A percentile compares a stretch with the other conserved stretches of the same genome.
These are phyloP conservation scores for Aspergillus campestris DNA, from an alignment of 495 filamentous ascomycete species.

Conservation along the genomic window DNA sequence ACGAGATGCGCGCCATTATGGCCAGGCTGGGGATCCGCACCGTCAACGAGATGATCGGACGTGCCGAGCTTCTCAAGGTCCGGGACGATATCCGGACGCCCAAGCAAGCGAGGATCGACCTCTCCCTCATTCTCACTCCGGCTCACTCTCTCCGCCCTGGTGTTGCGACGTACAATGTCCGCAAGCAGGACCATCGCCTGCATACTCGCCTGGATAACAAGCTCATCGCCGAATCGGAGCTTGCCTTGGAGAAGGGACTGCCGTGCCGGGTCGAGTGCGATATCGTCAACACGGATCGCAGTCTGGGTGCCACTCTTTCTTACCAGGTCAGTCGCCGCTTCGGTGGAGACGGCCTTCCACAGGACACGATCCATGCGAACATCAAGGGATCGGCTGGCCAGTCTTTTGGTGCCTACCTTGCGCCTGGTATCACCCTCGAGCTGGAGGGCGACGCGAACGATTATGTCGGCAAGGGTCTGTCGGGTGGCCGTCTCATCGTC, in stretches of 20 bases:
- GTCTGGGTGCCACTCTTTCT: conserved; percentile 88
- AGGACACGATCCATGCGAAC: conserved; percentile 94
- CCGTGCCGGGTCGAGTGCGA: conserved; percentile 95
- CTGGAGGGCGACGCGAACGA: conserved; percentile 97
- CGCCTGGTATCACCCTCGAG: conserved; percentile 91
- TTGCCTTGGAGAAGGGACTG: conserved; percentile 91
- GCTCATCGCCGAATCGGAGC: conserved; percentile 93
- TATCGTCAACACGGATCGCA: conserved; percentile 96
- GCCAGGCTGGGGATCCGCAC: conserved; percentile 90
- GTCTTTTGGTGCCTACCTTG: conserved; percentile 94
- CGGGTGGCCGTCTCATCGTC: conserved; percentile 90
- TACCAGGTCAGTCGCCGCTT: conserved; percentile 94
- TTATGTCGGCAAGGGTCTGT: conserved; percentile 96
- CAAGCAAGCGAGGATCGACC: conserved; percentile 90
- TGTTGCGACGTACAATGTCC: conserved; percentile 96
- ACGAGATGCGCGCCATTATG: conserved; percentile 98
- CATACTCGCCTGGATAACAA: conserved; percentile 97
- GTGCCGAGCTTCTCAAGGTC: conserved; percentile 76
- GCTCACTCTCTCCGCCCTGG: conserved; percentile 94
- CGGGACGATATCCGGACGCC: conserved; percentile 80
- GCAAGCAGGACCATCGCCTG: conserved; percentile 93
- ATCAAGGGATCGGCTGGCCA: conserved; percentile 98
- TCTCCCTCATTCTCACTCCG: conserved; percentile 92
- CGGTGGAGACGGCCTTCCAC: conserved; percentile 82
- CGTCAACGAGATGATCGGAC: conserved; percentile 98